phyloP scores from a whole-genome alignment of 148 eudicot species.

The Amaranthus cruentus region DNA sequence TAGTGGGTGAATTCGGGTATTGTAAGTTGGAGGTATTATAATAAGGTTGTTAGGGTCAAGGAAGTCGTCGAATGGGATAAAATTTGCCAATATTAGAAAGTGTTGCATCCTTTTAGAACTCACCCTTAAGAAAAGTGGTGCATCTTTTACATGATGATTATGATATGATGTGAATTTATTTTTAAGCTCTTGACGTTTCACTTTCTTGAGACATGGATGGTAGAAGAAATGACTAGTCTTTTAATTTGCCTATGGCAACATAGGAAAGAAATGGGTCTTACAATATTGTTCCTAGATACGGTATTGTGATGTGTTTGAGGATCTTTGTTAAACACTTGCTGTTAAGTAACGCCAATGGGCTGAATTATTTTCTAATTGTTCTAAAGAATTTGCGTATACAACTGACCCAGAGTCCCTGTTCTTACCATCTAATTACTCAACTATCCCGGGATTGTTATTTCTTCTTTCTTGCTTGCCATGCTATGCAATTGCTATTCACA shows the following conservation, averaged over 20 bases:
- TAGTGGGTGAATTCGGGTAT: too few relatives aligned
- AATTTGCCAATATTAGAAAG: too few relatives aligned
- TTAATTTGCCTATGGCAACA: not conserved
- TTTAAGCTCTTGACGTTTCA: not conserved
- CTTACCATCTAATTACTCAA: constrained; percentile 7
- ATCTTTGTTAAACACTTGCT: not conserved
- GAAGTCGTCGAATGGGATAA: too few relatives aligned
- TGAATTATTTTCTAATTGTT: not conserved
- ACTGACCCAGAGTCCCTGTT: not conserved
- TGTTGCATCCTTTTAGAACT: too few relatives aligned
- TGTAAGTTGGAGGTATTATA: too few relatives aligned
- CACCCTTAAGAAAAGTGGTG: too few relatives aligned
- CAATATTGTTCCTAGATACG: not conserved
- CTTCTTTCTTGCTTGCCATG: not conserved
- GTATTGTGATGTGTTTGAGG: not conserved
- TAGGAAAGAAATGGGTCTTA: not conserved
- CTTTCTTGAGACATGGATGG: not conserved
- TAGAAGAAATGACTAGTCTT: not conserved
- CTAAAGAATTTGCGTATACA: not conserved
- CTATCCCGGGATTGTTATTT: not conserved
- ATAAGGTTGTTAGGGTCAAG: too few relatives aligned
- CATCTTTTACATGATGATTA: not conserved
- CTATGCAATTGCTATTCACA: not conserved
- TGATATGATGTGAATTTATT: not conserved
- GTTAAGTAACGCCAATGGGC: not conserved